Base-by-base conservation (phyloP, 2,329 filamentous ascomycete genomes). In the Ophiosphaerella narmari region DNA sequence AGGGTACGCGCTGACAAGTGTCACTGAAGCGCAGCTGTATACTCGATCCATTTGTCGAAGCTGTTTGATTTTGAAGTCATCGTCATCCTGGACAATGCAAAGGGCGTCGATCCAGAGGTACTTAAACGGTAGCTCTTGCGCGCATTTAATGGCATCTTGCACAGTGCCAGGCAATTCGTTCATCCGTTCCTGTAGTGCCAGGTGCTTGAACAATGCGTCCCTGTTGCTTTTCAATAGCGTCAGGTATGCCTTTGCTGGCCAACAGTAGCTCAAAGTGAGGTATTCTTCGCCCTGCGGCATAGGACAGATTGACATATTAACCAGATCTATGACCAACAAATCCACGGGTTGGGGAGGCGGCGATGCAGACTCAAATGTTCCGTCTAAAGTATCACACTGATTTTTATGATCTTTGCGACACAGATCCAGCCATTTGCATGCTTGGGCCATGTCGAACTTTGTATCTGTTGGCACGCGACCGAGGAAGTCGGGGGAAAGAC, bases 31-130 rank as follows among this genome's bases (percentile, higher is more conserved):
- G 18, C 32, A 47, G 16, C n/a, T 29, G 24, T 47, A 41, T 16
- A 47, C 44, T 18, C 31, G 37, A 31, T 46, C 38, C 38, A 47
- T 47, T 18, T 47, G 44, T n/a, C 31, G 44, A 9, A 47, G 21
- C n/a, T 47, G 44, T 18, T 35, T 18, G 6, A 16, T 31, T 18
- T 47, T 47, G 12, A 41, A 38, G 29, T 41, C 31, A 16, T 14
- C 6, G 32, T 47, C 44, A 31, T 47, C 44, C 37, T 47, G 44
- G 13, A 41, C 23, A 13, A 47, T 47, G 21, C 44, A 47, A 5
- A 47, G 21, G 8, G 44, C 37, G 24, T 47, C 44, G 23, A 41
- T 47, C 44, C 44, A 41, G 8, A 41, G 38, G 23, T 41, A 47
- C 6, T 38, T 38, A 11, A 40, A 21, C 11, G 38, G 31, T 9